Conservation (phyloP, 2,329 filamentous ascomycete genomes). For the Stagonosporopsis vannaccii region DNA sequence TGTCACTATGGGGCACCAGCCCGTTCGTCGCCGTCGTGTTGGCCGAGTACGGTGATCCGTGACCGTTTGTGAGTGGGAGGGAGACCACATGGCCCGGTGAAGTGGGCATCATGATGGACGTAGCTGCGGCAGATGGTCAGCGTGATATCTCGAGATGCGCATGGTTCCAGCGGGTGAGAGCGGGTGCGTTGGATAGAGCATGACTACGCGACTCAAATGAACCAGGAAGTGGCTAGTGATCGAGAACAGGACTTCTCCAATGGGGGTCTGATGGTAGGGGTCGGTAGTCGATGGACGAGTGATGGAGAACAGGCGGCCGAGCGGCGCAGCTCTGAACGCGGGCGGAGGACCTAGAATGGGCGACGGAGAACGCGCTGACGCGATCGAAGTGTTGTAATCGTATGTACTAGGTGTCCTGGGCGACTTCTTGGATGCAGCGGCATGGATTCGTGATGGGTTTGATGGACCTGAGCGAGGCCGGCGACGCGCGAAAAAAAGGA, state of each 20-base stretch:
- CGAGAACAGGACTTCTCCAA: slow-evolving; percentile 36
- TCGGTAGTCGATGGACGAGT: slow-evolving; percentile 43
- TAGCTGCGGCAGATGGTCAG: slow-evolving; percentile 60
- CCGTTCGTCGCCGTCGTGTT: slow-evolving; percentile 55
- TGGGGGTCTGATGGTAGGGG: slow-evolving; percentile 51
- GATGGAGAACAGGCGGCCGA: slow-evolving; percentile 36
- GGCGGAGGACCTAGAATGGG: slow-evolving; percentile 22
- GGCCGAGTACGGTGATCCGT: slow-evolving; percentile 63
- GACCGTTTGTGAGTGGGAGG: slow-evolving; percentile 72
- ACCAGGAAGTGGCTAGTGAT: slow-evolving; percentile 42
- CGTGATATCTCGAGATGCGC: slow-evolving; percentile 44
- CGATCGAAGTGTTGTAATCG: slow-evolving; percentile 21
- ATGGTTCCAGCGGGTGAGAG: slow-evolving; percentile 43
- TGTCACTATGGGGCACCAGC: slow-evolving; percentile 68
- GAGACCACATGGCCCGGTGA: slow-evolving; percentile 69
- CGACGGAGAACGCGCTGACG: slow-evolving; percentile 23
- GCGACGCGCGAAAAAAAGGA: slow-evolving; percentile 24
- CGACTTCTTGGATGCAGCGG: slow-evolving; percentile 39
- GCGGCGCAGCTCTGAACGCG: slow-evolving; percentile 32
- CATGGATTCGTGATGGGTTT: slow-evolving; percentile 43
- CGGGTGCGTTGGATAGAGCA: slow-evolving; percentile 46
- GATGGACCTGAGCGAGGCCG: slow-evolving; percentile 44
- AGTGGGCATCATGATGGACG: slow-evolving; percentile 69
- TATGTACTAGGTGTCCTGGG: slow-evolving; percentile 23
- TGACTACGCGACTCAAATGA: slow-evolving; percentile 54